Conservation (phyloP, 768 basidiomycete species). For the Lactifluus hygrophoroides region DNA sequence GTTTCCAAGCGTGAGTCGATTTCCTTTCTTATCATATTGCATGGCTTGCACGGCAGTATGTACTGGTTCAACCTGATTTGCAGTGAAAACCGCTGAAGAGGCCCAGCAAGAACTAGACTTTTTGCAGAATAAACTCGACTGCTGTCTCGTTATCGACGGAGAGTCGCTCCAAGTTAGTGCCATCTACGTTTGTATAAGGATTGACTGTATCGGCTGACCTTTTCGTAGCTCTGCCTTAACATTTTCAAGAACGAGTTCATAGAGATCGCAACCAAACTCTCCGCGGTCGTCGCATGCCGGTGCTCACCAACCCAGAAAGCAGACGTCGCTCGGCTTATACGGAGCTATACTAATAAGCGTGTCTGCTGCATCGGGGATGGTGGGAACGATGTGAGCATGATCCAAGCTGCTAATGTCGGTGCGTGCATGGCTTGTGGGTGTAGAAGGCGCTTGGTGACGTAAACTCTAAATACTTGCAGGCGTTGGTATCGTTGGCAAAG, state of each 20-base stretch:
- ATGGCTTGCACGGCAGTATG: not conserved
- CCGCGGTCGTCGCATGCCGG: slow-evolving; percentile 93
- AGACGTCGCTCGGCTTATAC: slow-evolving; percentile 90
- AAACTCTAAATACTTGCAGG: slow-evolving; percentile 37
- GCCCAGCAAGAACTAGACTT: slow-evolving; percentile 87
- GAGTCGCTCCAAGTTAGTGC: slow-evolving; percentile 79
- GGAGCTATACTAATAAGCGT: slow-evolving; percentile 82
- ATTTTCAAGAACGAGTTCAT: slow-evolving; percentile 92
- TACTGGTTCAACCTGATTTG: slow-evolving; percentile 4
- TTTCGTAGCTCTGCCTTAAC: slow-evolving; percentile 72
- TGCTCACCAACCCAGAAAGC: slow-evolving; percentile 99
- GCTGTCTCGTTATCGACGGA: slow-evolving; percentile 96
- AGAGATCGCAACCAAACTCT: slow-evolving; percentile 90
- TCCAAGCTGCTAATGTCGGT: slow-evolving; percentile 98
- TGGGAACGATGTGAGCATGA: slow-evolving; percentile 99
- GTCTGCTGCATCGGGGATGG: slow-evolving; percentile 99
- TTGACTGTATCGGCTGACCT: not conserved
- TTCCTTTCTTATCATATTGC: not conserved
- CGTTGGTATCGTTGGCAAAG: slow-evolving; percentile 97
- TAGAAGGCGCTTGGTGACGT: slow-evolving; percentile 20
- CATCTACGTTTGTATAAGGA: not conserved
- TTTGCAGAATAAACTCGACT: slow-evolving; percentile 88
- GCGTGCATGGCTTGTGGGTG: slow-evolving; percentile 28
- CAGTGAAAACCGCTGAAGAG: slow-evolving; percentile 81
- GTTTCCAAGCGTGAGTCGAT: slow-evolving; percentile 70